A percentile compares a stretch with the other conserved stretches of the same genome.
Conservation (phyloP, 2,329 filamentous ascomycete species). For the Fusarium sp. region DNA sequence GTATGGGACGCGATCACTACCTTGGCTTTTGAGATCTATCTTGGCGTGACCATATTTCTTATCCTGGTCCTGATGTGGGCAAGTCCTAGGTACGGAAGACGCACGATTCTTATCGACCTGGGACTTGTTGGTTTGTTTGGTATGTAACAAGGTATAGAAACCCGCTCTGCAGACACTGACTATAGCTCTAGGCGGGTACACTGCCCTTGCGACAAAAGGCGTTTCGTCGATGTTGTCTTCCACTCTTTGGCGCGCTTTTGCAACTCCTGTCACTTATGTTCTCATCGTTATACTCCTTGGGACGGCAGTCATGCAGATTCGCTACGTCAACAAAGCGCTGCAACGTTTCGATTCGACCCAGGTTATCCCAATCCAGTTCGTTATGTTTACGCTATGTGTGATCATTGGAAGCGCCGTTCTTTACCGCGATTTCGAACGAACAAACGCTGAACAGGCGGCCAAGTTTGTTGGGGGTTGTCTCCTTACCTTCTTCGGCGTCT, state of each 20-base stretch:
- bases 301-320: slow-evolving; percentile 96
- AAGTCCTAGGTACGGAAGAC: slow-evolving; percentile 84
- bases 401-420: slow-evolving; percentile 93
- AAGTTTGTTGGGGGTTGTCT: slow-evolving; percentile 93
- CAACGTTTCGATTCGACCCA: slow-evolving; percentile 97
- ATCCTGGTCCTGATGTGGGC: slow-evolving; percentile 83
- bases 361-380: slow-evolving; percentile 97
- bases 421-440: slow-evolving; percentile 93
- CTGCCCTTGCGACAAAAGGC: slow-evolving; percentile 95
- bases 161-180: slow-evolving; percentile 7
- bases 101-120: slow-evolving; percentile 89
- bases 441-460: slow-evolving; percentile 73
- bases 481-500: slow-evolving; percentile 96
- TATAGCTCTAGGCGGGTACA: slow-evolving; percentile 79
- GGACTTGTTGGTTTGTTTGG: slow-evolving; percentile 94
- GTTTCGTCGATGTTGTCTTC: slow-evolving; percentile 95
- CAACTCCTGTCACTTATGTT: slow-evolving; percentile 90
- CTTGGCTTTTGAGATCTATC: slow-evolving; percentile 90
- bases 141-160: slow-evolving; percentile 52
- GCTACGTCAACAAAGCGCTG: slow-evolving; percentile 88
- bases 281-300: slow-evolving; percentile 80
- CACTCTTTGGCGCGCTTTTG: slow-evolving; percentile 86
- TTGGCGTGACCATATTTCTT: slow-evolving; percentile 77
- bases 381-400: slow-evolving; percentile 94
- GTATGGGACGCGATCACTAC: slow-evolving; percentile 90